Percentiles rank a stretch among this genome's conserved stretches.
phyloP scores from a whole-genome alignment of 2,329 filamentous ascomycete genomes.

The Venturia pyrina region DNA sequence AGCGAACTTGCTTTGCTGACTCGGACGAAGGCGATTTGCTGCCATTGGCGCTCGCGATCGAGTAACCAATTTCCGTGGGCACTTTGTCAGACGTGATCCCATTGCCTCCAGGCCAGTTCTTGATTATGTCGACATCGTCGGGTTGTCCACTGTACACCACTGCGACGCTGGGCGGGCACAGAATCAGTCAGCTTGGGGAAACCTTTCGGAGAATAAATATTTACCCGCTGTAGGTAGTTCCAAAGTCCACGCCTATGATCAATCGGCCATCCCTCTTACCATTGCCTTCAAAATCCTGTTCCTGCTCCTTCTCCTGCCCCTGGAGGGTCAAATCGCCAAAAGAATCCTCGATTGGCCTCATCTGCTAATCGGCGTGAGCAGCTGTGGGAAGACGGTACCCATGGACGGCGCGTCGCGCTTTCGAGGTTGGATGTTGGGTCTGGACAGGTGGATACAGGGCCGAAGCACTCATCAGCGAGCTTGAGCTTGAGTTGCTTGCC shows the following conservation, averaged over 20 bases:
- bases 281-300: slow-evolving; percentile 35
- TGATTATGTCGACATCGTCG: slow-evolving; percentile 75
- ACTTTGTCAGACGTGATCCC: slow-evolving; percentile 85
- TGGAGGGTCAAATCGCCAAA: background rate
- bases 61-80: slow-evolving; percentile 61
- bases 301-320: slow-evolving; percentile 6
- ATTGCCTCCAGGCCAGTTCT: slow-evolving; percentile 74
- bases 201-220: slow-evolving; percentile 22
- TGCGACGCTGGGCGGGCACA: slow-evolving; percentile 44
- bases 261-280: slow-evolving; percentile 49
- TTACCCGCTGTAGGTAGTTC: slow-evolving; percentile 73
- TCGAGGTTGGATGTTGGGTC: background rate
- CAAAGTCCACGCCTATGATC: slow-evolving; percentile 73
- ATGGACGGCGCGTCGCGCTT: background rate
- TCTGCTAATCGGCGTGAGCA: slow-evolving; percentile 2
- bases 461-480: background rate
- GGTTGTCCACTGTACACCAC: slow-evolving; percentile 66
- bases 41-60: slow-evolving; percentile 1
- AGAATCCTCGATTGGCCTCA: slow-evolving; percentile 1
- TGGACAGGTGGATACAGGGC: background rate
- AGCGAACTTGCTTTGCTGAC: slow-evolving; percentile 41
- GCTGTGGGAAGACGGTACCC: background rate
- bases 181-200: background rate
- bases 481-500: background rate
- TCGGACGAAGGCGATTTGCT: slow-evolving; percentile 7